A percentile compares a stretch with the other conserved stretches of the same genome.
Evolutionary conservation across 2,329 filamentous ascomycete species (phyloP).

Genomic region (Cladosporium velox): DNA sequence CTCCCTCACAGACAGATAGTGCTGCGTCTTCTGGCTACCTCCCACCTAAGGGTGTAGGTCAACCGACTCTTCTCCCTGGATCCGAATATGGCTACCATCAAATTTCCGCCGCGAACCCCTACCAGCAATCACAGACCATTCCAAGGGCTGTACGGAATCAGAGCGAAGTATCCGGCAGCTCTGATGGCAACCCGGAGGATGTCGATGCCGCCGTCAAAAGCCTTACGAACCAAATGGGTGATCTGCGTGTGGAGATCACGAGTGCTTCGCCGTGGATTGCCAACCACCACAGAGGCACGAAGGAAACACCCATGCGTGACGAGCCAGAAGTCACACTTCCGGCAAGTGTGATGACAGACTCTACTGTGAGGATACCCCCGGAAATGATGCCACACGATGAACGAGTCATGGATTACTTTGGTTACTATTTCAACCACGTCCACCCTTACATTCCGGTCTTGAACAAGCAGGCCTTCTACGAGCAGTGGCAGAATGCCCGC

Average conservation of each 20-base stretch:
- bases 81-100: constrained; percentile 14
- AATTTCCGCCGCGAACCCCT: constrained; percentile 16
- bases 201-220: constrained; percentile 36
- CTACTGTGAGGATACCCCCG: constrained; percentile 82
- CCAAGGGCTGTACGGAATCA: constrained; percentile 29
- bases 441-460: constrained; percentile 92
- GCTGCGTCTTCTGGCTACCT: constrained; percentile 25
- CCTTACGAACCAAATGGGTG: constrained; percentile 68
- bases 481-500: constrained; percentile 83
- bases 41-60: constrained; percentile 30
- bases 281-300: constrained; percentile 58
- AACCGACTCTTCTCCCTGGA: constrained; percentile 23
- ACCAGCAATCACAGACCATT: constrained; percentile 25
- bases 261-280: constrained; percentile 88
- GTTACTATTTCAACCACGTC: constrained; percentile 85
- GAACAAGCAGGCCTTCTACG: constrained; percentile 78
- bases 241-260: constrained; percentile 81
- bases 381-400: constrained; percentile 91
- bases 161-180: constrained; percentile 32
- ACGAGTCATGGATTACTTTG: constrained; percentile 79
- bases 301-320: constrained; percentile 62
- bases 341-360: constrained; percentile 67
- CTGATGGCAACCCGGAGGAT: constrained; percentile 36
- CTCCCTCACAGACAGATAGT: constrained; percentile 22
- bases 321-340: constrained; percentile 73